Base-by-base conservation (phyloP, 2,329 filamentous ascomycete species). In the Trichoderma asperellum region DNA sequence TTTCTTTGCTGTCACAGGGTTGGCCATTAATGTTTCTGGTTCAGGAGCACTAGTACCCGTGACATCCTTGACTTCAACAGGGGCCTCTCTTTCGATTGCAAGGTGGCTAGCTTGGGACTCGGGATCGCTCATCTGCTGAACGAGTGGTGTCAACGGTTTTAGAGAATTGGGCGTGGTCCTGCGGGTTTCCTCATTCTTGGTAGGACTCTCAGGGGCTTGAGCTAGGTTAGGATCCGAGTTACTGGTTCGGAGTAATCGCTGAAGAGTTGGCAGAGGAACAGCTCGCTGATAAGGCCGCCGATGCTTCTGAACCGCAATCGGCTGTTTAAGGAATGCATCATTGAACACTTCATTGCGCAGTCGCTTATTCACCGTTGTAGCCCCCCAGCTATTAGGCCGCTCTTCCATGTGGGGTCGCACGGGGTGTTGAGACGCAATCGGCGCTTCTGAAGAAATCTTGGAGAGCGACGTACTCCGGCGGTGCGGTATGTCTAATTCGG, bases 331-430 rank as follows among this genome's bases (percentile, higher is more conserved):
- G 76, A 97, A 97, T 0, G 95, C 95, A 77, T 97, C 94, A 49
- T 94, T 92, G 76, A 97, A 91, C 0, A 97, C 94, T 78, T 97
- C 93, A 77, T 97, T 95, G 70, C 94, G 91, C 49, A 98, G 81
- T 70, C 91, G 89, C 74, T 92, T 91, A 77, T 98, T 98, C 70
- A 97, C 92, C 27, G 91, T 94, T 0, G 94, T 97, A 18, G 94
- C 93, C 8, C 95, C 94, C 94, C 95, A 97, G 75, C 88, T 90
- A 73, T 88, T 88, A 8, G 88, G 86, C 24, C 86, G 83, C 55
- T 88, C 84, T 29, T 88, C 85, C 70, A 90, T 81, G 57, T 79
- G 70, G 72, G 84, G 74, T 67, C 81, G 75, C 40, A 68, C 55
- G 21, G 61, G 61, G 11, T 40, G 43, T 55, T 73, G 71, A 29